Conservation (phyloP, 129 eudicot species). For the Lactuca sativa region DNA sequence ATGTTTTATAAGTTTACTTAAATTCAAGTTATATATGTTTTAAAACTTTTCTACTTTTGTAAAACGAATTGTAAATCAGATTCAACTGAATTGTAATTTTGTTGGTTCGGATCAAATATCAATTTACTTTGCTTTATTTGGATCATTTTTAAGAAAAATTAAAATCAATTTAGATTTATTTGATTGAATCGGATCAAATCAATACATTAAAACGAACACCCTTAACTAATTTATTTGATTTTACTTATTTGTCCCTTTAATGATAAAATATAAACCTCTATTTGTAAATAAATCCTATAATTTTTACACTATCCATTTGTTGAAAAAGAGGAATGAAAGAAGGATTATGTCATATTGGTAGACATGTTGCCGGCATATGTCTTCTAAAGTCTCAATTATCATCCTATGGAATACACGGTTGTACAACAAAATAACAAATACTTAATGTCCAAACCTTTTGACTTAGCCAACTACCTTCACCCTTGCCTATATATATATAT, state of each 20-base stretch:
- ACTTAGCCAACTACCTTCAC: conserved; percentile 18
- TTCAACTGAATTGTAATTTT: no score
- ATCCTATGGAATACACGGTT: not conserved
- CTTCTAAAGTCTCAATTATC: not conserved
- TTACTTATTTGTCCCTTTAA: not conserved
- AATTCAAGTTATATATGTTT: no score
- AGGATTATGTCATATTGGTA: not conserved
- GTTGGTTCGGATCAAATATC: no score
- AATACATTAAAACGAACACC: no score
- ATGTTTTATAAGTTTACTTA: no score
- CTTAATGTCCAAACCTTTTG: conserved; percentile 4
- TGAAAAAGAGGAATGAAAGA: not conserved
- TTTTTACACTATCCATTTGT: not conserved
- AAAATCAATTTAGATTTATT: no score
- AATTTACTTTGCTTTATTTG: no score
- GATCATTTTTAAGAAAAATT: no score
- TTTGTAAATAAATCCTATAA: not conserved
- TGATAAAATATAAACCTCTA: not conserved
- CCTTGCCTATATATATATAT: conserved; percentile 5
- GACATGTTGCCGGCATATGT: conserved; percentile 30
- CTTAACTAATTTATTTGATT: no score
- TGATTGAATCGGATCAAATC: no score
- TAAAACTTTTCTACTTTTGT: no score
- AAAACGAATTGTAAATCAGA: no score
- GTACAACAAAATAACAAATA: conserved; percentile 26